These are phyloP conservation scores for Xerocomus minutiporus DNA, from an alignment of 1,284 basidiomycete species.

Conservation along the genomic window DNA sequence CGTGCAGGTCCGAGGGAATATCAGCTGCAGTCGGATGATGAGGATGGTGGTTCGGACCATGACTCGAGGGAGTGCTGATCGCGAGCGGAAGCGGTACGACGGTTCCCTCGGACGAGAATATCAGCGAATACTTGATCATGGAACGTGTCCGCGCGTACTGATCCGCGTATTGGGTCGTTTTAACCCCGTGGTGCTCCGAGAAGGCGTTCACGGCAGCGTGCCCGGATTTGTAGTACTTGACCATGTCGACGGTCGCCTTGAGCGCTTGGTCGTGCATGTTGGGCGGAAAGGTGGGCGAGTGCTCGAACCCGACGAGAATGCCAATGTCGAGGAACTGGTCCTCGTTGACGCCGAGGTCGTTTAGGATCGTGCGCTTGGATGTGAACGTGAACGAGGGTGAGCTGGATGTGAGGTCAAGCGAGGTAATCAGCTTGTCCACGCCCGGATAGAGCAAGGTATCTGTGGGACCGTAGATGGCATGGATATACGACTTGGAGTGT, in stretches of 20 bases:
- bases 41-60: slow-evolving; percentile 54
- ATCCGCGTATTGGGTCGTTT: slow-evolving; percentile 75
- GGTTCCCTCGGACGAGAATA: slow-evolving; percentile 86
- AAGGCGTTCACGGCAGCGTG: slow-evolving; percentile 76
- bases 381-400: slow-evolving; percentile 79
- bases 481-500: slow-evolving; percentile 91
- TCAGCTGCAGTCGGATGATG: slow-evolving; percentile 78
- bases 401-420: slow-evolving; percentile 67
- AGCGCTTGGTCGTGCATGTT: slow-evolving; percentile 74
- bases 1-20: slow-evolving; percentile 87
- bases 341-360: slow-evolving; percentile 73
- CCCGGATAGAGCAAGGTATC: slow-evolving; percentile 89
- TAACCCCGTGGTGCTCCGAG: slow-evolving; percentile 74
- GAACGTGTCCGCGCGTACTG: slow-evolving; percentile 86
- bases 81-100: slow-evolving; percentile 88
- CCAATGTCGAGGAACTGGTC: slow-evolving; percentile 96
- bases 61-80: slow-evolving; percentile 47
- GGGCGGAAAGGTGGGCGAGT: slow-evolving; percentile 84
- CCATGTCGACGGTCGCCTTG: slow-evolving; percentile 82
- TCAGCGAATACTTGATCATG: slow-evolving; percentile 90
- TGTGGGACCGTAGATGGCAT: slow-evolving; percentile 88
- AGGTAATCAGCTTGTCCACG: slow-evolving; percentile 89
- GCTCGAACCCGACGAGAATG: slow-evolving; percentile 88
- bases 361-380: slow-evolving; percentile 75
- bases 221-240: slow-evolving; percentile 86